These are phyloP conservation scores for Gastrolobium villosum DNA, from an alignment of 306 rosid species.

Conservation along the genomic window DNA sequence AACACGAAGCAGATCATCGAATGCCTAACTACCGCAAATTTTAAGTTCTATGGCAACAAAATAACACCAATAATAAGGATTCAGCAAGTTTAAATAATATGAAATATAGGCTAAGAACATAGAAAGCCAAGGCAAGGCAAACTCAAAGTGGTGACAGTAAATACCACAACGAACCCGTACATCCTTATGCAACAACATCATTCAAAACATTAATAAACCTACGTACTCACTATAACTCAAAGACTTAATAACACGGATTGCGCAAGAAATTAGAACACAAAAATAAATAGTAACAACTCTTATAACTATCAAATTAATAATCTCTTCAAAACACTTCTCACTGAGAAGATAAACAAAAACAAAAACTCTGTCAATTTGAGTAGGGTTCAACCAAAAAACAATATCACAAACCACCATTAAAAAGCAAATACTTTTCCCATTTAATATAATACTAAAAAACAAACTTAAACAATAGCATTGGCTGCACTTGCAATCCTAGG, in stretches of 20 bases:
- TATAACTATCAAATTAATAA: slow-evolving; percentile 4
- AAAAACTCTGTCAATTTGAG: slow-evolving; percentile 28
- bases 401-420: slow-evolving; percentile 8
- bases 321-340: slow-evolving; percentile 32
- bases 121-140: no score
- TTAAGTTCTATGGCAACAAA: not conserved
- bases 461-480: slow-evolving; percentile 74
- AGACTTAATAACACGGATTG: not conserved
- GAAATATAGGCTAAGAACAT: no score
- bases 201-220: not conserved
- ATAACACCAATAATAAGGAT: not conserved
- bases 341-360: not conserved
- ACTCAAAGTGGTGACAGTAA: no score
- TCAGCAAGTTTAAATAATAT: not conserved
- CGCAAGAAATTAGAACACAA: not conserved
- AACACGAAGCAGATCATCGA: not conserved
- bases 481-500: slow-evolving; percentile 97
- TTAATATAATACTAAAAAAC: not conserved
- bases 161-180: no score
- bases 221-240: not conserved
- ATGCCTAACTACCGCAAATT: not conserved
- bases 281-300: not conserved
- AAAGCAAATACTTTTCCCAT: slow-evolving; percentile 31
- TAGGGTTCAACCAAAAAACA: slow-evolving; percentile 36
- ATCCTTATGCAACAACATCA: not conserved